phyloP scores from a whole-genome alignment of 306 rosid genomes.

The Lagenaria siceraria region DNA sequence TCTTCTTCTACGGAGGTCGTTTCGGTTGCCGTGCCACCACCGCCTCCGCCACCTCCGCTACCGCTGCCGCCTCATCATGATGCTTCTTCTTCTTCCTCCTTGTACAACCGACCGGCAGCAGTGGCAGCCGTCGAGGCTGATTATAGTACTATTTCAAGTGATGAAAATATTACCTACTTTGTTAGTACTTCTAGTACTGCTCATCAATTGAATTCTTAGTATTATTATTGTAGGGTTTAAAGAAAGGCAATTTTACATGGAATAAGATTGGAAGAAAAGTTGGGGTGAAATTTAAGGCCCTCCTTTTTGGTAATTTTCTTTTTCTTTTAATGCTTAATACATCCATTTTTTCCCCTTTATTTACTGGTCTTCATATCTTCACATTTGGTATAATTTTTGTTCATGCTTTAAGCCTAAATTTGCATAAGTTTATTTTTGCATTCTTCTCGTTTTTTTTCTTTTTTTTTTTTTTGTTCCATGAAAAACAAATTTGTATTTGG shows the following conservation, averaged over 20 bases:
- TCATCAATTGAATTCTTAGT: slow-evolving; percentile 1
- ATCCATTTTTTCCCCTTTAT: too few relatives aligned
- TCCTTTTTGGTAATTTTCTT: not conserved
- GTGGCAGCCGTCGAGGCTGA: not conserved
- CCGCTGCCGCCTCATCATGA: not conserved
- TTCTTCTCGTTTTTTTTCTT: too few relatives aligned
- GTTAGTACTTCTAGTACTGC: not conserved
- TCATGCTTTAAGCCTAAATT: too few relatives aligned
- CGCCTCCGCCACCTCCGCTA: not conserved
- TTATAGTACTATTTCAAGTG: not conserved
- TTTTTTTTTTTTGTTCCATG: too few relatives aligned
- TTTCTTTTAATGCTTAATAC: too few relatives aligned
- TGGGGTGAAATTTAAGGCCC: not conserved
- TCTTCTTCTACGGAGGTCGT: not conserved
- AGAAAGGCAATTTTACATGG: not conserved
- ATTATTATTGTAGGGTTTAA: not conserved
- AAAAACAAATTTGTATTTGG: too few relatives aligned
- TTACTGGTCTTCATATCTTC: too few relatives aligned
- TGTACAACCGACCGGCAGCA: not conserved
- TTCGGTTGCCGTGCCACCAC: not conserved
- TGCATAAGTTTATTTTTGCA: too few relatives aligned
- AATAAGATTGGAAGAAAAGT: not conserved
- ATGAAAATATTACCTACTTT: not conserved
- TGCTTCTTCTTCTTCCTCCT: not conserved
- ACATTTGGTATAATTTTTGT: too few relatives aligned